Evolutionary conservation across 192 early-diverging fungal species (phyloP), one percentile per base, ranked within the genome.

Genomic region (Backusella morwellensis): DNA sequence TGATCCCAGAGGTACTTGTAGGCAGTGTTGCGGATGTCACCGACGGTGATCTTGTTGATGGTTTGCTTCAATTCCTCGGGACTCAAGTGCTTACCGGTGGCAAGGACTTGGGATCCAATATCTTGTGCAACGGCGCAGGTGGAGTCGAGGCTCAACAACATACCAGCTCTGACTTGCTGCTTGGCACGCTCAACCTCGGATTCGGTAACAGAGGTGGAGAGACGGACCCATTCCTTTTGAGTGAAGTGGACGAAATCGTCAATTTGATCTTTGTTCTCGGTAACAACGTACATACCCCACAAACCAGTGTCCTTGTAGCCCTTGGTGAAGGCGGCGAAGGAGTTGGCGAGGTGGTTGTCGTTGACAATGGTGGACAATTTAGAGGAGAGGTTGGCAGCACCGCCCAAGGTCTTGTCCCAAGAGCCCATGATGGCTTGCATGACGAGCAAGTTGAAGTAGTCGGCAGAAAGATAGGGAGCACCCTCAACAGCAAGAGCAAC

Each of bases 311-410:
- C 97, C 56, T 92, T 92, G 90, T 98, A 99, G 34, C 95, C 96
- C 40, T 97, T 97, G 92, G 98, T 98, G 91, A 99, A 98, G 67
- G 97, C 92, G 91, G 96, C 94, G 91, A 97, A 99, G 66, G 96
- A 97, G 91, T 97, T 98, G 76, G 96, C 97, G 78, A 98, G 86
- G 35, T 91, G 87, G 87, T 93, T 84, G 83, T 95, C 85, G 84
- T 90, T 83, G 71, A 98, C 86, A 70, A 93, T 88, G 80, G 91
- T 87, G 67, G 97, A 95, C 77, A 99, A 87, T 63, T 92, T 90
- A 70, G 97, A 98, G 70, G 94, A 93, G 78, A 95, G 88, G 86
- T 98, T 92, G 79, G 91, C 89, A 80, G 95, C 92, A 73, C 93
- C 93, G 35, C 97, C 97, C 63, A 98, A 87, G 35, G 94, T 91